These are phyloP conservation scores for Neurospora crassa DNA, from an alignment of 2,329 filamentous ascomycete species.

Conservation along the genomic window DNA sequence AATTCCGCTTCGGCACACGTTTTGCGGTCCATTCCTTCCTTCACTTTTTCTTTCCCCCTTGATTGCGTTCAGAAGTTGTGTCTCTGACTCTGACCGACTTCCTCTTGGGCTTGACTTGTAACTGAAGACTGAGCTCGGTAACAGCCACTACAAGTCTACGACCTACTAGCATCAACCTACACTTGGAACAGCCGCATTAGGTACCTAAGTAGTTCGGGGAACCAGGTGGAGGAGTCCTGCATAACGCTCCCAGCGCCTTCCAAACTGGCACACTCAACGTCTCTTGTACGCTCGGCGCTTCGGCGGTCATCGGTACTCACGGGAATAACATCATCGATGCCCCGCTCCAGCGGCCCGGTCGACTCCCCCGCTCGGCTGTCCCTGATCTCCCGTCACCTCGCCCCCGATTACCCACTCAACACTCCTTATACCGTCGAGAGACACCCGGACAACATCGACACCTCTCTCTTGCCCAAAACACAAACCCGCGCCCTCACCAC, in stretches of 20 bases:
- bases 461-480: constrained; percentile 19
- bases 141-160: not conserved
- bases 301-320: constrained; percentile 13
- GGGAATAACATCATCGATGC: constrained; percentile 16
- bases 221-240: not conserved
- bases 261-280: not conserved
- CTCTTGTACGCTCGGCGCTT: constrained; percentile 12
- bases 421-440: constrained; percentile 23
- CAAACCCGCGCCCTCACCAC: constrained; percentile 22
- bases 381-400: constrained; percentile 28
- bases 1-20: not conserved
- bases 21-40: not conserved
- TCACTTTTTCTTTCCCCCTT: not conserved
- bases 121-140: not conserved
- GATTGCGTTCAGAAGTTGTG: not conserved
- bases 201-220: not conserved
- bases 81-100: not conserved
- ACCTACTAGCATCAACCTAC: not conserved
- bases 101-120: not conserved
- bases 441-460: constrained; percentile 21
- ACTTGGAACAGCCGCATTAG: not conserved
- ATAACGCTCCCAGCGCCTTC: not conserved
- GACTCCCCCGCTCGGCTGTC: constrained; percentile 24
- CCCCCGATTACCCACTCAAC: constrained; percentile 22
- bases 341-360: constrained; percentile 19